Evolutionary conservation across 345 rosid species (phyloP).

Genomic region (Mangifera indica): DNA sequence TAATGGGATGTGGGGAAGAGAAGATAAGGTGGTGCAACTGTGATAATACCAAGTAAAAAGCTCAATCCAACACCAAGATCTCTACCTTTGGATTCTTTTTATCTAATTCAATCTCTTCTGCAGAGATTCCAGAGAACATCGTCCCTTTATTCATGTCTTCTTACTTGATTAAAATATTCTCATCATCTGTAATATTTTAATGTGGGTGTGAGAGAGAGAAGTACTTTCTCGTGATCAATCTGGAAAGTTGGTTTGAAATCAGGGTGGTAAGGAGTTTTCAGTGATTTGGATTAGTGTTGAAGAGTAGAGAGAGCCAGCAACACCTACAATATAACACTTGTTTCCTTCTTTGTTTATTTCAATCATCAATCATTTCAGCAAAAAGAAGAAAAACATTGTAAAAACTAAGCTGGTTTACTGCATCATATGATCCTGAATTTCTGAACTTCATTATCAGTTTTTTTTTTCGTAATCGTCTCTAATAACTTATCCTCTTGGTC

Average conservation of each 20-base stretch:
- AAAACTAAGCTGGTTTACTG: background rate
- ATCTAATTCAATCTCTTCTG: constrained; percentile 47
- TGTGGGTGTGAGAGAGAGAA: background rate
- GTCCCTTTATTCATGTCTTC: constrained; percentile 40
- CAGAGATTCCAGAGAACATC: constrained; percentile 39
- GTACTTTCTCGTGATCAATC: constrained; percentile 11
- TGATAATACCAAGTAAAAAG: constrained; percentile 37
- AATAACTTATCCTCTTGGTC: background rate
- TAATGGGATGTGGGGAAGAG: constrained; percentile 38
- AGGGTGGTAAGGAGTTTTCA: constrained; percentile 14
- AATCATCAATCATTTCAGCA: background rate
- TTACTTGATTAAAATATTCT: background rate
- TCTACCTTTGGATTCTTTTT: constrained; percentile 40
- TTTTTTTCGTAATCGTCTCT: too few species aligned
- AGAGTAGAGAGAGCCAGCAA: constrained; percentile 24
- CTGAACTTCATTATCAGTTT: too few species aligned
- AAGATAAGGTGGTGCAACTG: constrained; percentile 47
- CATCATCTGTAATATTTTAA: constrained; percentile 2
- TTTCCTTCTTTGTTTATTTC: background rate
- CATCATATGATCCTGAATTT: too few species aligned
- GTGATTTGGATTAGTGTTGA: constrained; percentile 25
- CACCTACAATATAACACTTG: background rate
- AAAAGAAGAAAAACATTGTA: background rate
- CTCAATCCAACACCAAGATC: constrained; percentile 40
- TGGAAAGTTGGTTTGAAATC: constrained; percentile 27